Evolutionary conservation across 75 land plant genomes (phyloP), one percentile per base, ranked within the genome.

Genomic region (Pinus albicaulis): DNA sequence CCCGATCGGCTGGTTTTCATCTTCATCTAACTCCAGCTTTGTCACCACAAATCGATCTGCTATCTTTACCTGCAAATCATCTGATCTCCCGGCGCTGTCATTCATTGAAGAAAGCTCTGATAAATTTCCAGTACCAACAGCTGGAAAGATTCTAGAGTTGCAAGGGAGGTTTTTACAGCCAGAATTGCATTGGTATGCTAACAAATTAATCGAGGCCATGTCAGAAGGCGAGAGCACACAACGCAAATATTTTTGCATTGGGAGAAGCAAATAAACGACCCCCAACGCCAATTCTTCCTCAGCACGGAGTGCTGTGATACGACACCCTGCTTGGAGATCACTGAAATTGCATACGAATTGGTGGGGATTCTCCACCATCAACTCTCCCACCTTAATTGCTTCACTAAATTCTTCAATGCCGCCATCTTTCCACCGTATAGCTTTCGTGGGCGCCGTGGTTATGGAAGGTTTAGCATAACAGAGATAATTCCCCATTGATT

Each of bases 331-430:
- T 55, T 72, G 61, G 38, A 89, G 78, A 57, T 64, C 23, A 0
- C 44, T 28, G 3, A 86, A 77, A 38, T 92, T 82, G 69, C 92
- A 89, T 7, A 92, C 74, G 73, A 90, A 85, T 7, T 83, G 72
- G 11, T 77, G 76, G 0, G 92, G 92, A 41, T 89, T 80, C 36
- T 87, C 89, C 13, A 82, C 57, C 92, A 87, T 87, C 7, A 89
- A 77, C 70, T 91, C 93, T 8, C 82, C 89, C 3, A 80, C 92
- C 23, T 72, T 84, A 15, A 89, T 74, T 22, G 80, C 78, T 55
- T 59, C 60, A 31, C 58, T 28, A 79, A 61, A 81, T n/a, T 72
- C 79, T 55, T 81, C 82, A 8, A 82, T 53, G 8, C 44, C 80
- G 22, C 87, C 91, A 55, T 88, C 82, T 1, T 44, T 8, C 48